Base-by-base conservation (phyloP, 805 yeast genomes). In the Pichia kluyveri region DNA sequence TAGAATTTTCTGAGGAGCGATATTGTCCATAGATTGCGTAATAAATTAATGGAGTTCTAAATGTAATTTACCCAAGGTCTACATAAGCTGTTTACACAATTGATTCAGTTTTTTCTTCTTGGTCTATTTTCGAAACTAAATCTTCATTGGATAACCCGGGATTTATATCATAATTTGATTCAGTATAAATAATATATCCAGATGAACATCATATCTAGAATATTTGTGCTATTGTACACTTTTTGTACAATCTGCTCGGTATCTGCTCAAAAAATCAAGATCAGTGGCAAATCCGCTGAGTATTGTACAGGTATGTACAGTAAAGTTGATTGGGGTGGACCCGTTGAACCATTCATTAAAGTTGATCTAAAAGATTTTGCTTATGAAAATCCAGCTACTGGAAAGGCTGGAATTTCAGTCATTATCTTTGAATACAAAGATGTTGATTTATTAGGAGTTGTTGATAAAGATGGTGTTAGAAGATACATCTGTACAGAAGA, bases 271-370 rank as follows among this genome's bases (percentile, higher is more conserved):
- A 64, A 68, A 59, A 83, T 75, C 31, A 60, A 60, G 27, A 71
- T 87, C 53, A 73, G 75, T 42, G 63, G 75, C 15, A 65, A 58
- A 11, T 67, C 76, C 43, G 71, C 82, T 17, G 93, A 86, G 58
- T 78, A 79, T 27, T 91, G 99, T 63, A 75, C 89, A 5, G 99
- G 99, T 36, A 83, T 91, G 81, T 91, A 91, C 67, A 77, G 90
- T 48, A 82, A 81, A 56, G 71, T 78, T 42, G 95, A 90, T 60
- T 86, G 95, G 90, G 84, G 88, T 43, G 99, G 99, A 36, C 71
- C 74, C 27, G 66, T 70, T 10, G 82, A 79, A 50, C 89, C 95
- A 7, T 75, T 65, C 63, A 79, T 77, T 54, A 75, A 72, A 42
- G 75, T 74, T 42, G 73, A 76, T 46, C 54, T 80, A 47, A 54